Evolutionary conservation across 169 alveolate genomes (phyloP).

Genomic region (Plasmodium adleri): DNA sequence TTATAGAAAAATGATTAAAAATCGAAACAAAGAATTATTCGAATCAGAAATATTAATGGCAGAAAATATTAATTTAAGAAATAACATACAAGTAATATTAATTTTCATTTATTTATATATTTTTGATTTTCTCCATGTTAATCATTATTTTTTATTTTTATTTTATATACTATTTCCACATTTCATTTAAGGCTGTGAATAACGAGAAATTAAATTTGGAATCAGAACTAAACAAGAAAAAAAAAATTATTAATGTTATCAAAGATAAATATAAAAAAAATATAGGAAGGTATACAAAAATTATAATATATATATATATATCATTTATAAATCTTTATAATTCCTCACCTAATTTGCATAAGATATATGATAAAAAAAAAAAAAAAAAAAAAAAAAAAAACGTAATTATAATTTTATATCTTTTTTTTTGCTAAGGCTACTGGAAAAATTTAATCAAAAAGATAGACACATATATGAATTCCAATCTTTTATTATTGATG

Average conservation of each 20-base stretch:
- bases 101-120: background rate
- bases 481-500: slow-evolving; percentile 37
- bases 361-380: background rate
- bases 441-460: slow-evolving; percentile 63
- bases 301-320: background rate
- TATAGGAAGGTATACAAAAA: slow-evolving; percentile 21
- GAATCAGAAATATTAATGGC: slow-evolving; percentile 28
- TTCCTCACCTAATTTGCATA: background rate
- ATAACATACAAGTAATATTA: slow-evolving; percentile 35
- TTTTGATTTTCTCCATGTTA: background rate
- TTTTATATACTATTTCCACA: background rate
- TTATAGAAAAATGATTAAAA: slow-evolving; percentile 58
- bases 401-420: background rate
- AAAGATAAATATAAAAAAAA: slow-evolving; percentile 65
- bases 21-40: slow-evolving; percentile 48
- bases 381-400: background rate
- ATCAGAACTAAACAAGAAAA: slow-evolving; percentile 43
- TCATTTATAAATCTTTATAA: slow-evolving; percentile 1
- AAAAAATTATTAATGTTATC: slow-evolving; percentile 34
- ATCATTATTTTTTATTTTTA: background rate
- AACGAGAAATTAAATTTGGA: slow-evolving; percentile 41
- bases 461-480: slow-evolving; percentile 54
- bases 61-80: slow-evolving; percentile 54
- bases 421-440: slow-evolving; percentile 12
- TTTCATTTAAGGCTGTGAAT: slow-evolving; percentile 12